A percentile compares a stretch with the other conserved stretches of the same genome.
phyloP scores from a whole-genome alignment of 257 asterid species.

The Rubia yunnanensis region DNA sequence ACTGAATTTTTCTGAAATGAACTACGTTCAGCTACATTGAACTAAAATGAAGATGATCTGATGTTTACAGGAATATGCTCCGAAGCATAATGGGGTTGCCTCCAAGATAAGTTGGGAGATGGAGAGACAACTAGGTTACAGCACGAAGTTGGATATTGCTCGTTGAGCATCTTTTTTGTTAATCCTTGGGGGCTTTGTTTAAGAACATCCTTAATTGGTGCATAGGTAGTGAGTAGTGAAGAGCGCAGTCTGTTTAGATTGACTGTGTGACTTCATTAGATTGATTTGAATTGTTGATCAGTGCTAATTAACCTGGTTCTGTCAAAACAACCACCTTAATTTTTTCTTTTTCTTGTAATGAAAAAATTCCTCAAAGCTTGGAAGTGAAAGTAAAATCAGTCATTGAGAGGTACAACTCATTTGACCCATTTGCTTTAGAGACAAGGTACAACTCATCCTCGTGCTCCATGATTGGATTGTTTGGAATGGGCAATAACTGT shows the following conservation, averaged over 20 bases:
- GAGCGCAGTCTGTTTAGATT: conserved; percentile 11
- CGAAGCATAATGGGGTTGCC: conserved; percentile 43
- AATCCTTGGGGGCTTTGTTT: neutral
- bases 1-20: no score
- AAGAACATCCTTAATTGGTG: neutral
- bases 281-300: conserved; percentile 1
- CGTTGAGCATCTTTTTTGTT: conserved; percentile 40
- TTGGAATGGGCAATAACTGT: no score
- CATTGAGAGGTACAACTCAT: no score
- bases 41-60: no score
- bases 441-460: no score
- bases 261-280: conserved; percentile 5
- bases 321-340: neutral
- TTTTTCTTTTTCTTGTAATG: no score
- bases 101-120: conserved; percentile 82
- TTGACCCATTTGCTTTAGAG: no score
- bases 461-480: no score
- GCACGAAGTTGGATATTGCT: conserved; percentile 57
- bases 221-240: neutral
- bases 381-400: no score
- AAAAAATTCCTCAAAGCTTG: no score
- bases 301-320: conserved; percentile 4
- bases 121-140: conserved; percentile 77
- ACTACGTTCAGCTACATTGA: no score
- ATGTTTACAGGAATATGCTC: conserved; percentile 80